These are phyloP conservation scores for Pichia sp. DNA, from an alignment of 1,139 yeast genomes.

Conservation along the genomic window DNA sequence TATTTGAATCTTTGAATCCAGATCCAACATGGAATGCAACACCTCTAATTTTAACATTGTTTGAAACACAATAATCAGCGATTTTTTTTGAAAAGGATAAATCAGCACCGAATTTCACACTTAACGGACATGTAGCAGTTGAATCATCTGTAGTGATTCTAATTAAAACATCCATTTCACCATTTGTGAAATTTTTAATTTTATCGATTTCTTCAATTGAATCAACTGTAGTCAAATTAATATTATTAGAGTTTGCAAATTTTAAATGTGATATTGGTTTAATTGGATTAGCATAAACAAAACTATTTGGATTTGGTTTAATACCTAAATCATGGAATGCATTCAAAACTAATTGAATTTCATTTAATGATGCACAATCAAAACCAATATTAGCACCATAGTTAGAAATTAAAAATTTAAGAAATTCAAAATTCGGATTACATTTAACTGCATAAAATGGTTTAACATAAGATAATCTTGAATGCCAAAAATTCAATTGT, in stretches of 20 bases:
- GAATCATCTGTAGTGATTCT: constrained; percentile 90
- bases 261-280: constrained; percentile 77
- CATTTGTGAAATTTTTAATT: constrained; percentile 57
- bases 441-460: constrained; percentile 95
- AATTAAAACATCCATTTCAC: constrained; percentile 54
- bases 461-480: constrained; percentile 60
- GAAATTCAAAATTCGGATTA: constrained; percentile 64
- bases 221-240: constrained; percentile 81
- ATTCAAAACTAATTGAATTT: constrained; percentile 60
- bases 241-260: constrained; percentile 51
- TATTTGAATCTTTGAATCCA: constrained; percentile 72
- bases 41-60: constrained; percentile 65
- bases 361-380: constrained; percentile 90
- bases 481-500: constrained; percentile 56
- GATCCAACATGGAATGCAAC: constrained; percentile 96
- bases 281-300: constrained; percentile 92
- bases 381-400: constrained; percentile 54
- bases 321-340: constrained; percentile 2
- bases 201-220: constrained; percentile 79
- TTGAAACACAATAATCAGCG: constrained; percentile 54
- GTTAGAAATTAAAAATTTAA: constrained; percentile 48
- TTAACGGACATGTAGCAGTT: constrained; percentile 77
- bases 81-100: constrained; percentile 48
- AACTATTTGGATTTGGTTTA: constrained; percentile 44
- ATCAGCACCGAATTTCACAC: constrained; percentile 85